phyloP scores from a whole-genome alignment of 2,329 filamentous ascomycete species.

The Colletotrichum sp. region DNA sequence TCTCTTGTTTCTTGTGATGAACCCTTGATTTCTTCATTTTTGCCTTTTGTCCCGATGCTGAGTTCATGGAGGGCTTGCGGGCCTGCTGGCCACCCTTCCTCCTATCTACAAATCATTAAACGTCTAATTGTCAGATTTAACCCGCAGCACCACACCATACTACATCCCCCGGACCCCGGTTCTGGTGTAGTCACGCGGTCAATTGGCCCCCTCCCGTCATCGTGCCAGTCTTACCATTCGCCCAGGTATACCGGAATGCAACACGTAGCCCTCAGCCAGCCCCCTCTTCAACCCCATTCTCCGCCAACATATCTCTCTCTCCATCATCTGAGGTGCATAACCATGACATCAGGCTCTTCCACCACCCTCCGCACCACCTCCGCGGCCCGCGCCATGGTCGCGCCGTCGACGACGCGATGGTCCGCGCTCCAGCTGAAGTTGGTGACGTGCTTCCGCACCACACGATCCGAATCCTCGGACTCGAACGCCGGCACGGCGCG shows the following conservation, averaged over 20 bases:
- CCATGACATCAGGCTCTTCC: constrained; percentile 86
- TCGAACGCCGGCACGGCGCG: constrained; percentile 82
- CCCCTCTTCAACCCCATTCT: neutral
- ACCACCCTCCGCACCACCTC: constrained; percentile 79
- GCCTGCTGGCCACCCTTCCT: neutral
- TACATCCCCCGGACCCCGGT: neutral
- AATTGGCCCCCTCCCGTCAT: neutral
- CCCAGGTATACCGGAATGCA: neutral
- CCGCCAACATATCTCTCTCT: neutral
- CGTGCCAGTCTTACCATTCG: neutral
- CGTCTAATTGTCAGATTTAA: neutral
- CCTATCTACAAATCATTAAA: neutral
- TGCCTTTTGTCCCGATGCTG: neutral
- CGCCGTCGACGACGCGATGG: constrained; percentile 92
- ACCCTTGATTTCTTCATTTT: neutral
- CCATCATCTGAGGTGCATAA: constrained; percentile 77
- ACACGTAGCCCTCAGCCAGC: neutral
- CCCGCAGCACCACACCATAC: neutral
- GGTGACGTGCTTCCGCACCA: constrained; percentile 80
- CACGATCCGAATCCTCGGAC: constrained; percentile 45
- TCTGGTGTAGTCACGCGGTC: neutral
- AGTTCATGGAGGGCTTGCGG: neutral
- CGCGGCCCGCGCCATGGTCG: constrained; percentile 90
- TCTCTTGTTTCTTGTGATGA: neutral
- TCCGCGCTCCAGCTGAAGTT: constrained; percentile 98